These are phyloP conservation scores for Acrodontium crateriforme DNA, from an alignment of 2,329 filamentous ascomycete species.

Conservation along the genomic window DNA sequence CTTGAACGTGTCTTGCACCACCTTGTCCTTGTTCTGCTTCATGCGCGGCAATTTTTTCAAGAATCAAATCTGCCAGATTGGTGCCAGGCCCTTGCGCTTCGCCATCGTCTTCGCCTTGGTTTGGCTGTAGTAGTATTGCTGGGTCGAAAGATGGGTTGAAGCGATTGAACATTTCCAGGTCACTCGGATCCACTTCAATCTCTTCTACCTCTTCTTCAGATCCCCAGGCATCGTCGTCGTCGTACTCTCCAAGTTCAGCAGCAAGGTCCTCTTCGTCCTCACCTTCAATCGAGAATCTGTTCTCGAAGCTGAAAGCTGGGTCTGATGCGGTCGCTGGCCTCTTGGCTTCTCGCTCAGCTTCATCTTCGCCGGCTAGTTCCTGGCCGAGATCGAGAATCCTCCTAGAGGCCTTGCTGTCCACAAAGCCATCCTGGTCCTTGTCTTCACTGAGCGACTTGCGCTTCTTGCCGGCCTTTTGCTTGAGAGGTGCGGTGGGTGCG, in stretches of 20 bases:
- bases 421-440: conserved; percentile 49
- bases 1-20: conserved; percentile 41
- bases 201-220: conserved; percentile 53
- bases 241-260: conserved; percentile 37
- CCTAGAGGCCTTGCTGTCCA: conserved; percentile 77
- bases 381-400: conserved; percentile 84
- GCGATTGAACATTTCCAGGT: conserved; percentile 80
- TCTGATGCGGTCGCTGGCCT: conserved; percentile 34
- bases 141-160: conserved; percentile 69
- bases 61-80: conserved; percentile 83
- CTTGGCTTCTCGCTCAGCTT: conserved; percentile 33
- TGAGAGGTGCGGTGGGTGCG: conserved; percentile 55
- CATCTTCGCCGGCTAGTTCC: conserved; percentile 74
- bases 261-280: conserved; percentile 40
- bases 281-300: conserved; percentile 46
- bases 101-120: conserved; percentile 33
- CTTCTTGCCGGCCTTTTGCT: conserved; percentile 49
- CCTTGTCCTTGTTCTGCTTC: conserved; percentile 53
- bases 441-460: conserved; percentile 43
- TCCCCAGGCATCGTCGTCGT: conserved; percentile 52
- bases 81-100: conserved; percentile 34
- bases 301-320: conserved; percentile 65
- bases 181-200: conserved; percentile 71
- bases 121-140: conserved; percentile 53
- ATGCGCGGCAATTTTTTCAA: conserved; percentile 85